Conservation (phyloP, 352 stramenopile genomes). For the Halophytophthora polymorphica region DNA sequence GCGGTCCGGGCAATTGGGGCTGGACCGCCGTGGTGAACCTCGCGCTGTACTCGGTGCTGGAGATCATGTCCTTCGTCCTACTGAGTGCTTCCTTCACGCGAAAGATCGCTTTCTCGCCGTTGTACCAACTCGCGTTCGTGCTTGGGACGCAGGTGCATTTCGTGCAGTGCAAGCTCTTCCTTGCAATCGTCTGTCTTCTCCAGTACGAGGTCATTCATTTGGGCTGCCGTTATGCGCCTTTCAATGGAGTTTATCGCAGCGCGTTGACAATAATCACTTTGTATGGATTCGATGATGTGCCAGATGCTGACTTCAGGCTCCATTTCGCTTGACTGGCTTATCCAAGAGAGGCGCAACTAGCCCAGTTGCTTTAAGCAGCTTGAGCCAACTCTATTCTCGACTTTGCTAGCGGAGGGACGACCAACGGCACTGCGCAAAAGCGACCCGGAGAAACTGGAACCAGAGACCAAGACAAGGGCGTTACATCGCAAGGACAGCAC, state of each 20-base stretch:
- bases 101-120: slow-evolving; percentile 19
- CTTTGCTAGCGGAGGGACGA: too few species aligned
- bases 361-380: not conserved
- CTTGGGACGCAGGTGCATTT: slow-evolving; percentile 27
- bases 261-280: not conserved
- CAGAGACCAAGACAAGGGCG: too few species aligned
- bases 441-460: too few species aligned
- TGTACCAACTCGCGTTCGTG: slow-evolving; percentile 32
- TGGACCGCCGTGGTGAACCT: slow-evolving; percentile 9
- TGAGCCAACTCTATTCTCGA: not conserved
- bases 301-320: slow-evolving; percentile 29
- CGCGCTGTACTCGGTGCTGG: slow-evolving; percentile 16
- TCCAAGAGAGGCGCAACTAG: not conserved
- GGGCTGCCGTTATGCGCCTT: not conserved
- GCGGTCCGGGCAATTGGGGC: slow-evolving; percentile 5
- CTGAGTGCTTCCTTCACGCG: slow-evolving; percentile 11
- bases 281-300: not conserved
- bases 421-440: too few species aligned
- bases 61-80: slow-evolving; percentile 25
- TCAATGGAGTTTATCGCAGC: too few species aligned
- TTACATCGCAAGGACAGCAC: too few species aligned
- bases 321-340: slow-evolving; percentile 21
- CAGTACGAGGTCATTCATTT: slow-evolving; percentile 22
- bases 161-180: slow-evolving; percentile 29
- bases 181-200: slow-evolving; percentile 28